A percentile compares a stretch with the other conserved stretches of the same genome.
Evolutionary conservation across 2,329 filamentous ascomycete species (phyloP).

Genomic region (Knufia petricola): DNA sequence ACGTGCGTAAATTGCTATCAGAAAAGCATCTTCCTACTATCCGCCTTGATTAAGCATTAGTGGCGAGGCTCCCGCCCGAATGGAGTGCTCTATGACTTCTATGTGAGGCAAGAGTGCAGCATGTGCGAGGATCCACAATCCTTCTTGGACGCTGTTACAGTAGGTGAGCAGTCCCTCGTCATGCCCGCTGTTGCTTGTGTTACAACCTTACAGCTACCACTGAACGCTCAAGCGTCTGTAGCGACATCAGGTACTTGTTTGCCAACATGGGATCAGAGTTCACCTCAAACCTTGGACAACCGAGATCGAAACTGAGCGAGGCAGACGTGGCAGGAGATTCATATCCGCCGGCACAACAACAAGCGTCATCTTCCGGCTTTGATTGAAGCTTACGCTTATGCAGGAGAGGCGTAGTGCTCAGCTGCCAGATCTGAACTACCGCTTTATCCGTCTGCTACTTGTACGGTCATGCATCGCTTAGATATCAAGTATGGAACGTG

Average conservation of each 20-base stretch:
- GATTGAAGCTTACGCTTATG: background rate
- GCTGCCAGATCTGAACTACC: slow-evolving; percentile 1
- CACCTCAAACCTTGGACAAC: no score
- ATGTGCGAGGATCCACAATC: background rate
- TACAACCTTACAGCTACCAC: background rate
- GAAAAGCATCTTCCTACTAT: background rate
- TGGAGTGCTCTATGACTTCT: background rate
- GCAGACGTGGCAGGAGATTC: no score
- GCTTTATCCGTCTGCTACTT: background rate
- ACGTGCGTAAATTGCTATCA: slow-evolving; percentile 1
- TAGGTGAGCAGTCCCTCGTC: background rate
- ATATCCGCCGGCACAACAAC: no score
- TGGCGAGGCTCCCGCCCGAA: background rate
- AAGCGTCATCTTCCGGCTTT: no score
- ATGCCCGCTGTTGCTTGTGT: background rate
- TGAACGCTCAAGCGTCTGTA: background rate
- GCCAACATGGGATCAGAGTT: no score
- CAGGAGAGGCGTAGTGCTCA: background rate
- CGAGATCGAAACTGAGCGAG: no score
- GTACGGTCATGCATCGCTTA: background rate
- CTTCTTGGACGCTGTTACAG: background rate
- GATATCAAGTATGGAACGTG: no score
- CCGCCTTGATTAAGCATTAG: background rate
- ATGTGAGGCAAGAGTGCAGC: background rate
- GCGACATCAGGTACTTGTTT: background rate